phyloP scores from a whole-genome alignment of 495 filamentous ascomycete species.

The Elaphomyces granulatus region DNA sequence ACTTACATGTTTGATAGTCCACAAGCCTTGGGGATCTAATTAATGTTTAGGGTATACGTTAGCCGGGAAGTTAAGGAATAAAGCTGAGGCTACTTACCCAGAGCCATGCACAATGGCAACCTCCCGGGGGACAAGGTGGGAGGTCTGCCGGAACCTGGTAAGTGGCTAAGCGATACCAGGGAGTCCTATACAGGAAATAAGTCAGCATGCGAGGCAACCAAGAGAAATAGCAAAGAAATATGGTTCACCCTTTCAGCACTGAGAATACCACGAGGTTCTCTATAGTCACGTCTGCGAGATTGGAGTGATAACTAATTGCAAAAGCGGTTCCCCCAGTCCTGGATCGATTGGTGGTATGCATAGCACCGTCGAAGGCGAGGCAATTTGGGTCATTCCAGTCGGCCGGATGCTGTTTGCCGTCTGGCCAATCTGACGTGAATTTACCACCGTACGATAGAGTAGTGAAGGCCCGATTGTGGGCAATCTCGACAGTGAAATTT shows the following conservation, averaged over 20 bases:
- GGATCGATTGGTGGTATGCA: slow-evolving; percentile 32
- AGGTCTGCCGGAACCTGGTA: slow-evolving; percentile 35
- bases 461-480: slow-evolving; percentile 36
- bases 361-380: slow-evolving; percentile 25
- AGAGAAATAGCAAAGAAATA: slow-evolving; percentile 7
- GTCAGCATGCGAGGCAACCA: slow-evolving; percentile 3
- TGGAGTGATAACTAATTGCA: slow-evolving; percentile 38
- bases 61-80: too few relatives aligned
- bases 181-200: slow-evolving; percentile 21
- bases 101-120: slow-evolving; percentile 42
- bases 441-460: slow-evolving; percentile 33
- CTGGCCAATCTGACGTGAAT: slow-evolving; percentile 29
- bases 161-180: slow-evolving; percentile 33
- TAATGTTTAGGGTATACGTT: too few relatives aligned
- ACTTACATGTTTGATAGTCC: slow-evolving; percentile 28
- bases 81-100: too few relatives aligned
- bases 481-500: slow-evolving; percentile 37
- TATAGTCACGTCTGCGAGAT: slow-evolving; percentile 32
- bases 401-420: slow-evolving; percentile 32
- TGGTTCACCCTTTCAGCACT: slow-evolving; percentile 30
- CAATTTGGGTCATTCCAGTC: slow-evolving; percentile 29
- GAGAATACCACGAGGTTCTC: slow-evolving; percentile 40
- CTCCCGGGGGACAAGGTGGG: slow-evolving; percentile 32
- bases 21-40: slow-evolving; percentile 38
- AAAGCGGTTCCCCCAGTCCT: slow-evolving; percentile 36